phyloP scores from a whole-genome alignment of 2,329 filamentous ascomycete species.

The Colletotrichum sp. region DNA sequence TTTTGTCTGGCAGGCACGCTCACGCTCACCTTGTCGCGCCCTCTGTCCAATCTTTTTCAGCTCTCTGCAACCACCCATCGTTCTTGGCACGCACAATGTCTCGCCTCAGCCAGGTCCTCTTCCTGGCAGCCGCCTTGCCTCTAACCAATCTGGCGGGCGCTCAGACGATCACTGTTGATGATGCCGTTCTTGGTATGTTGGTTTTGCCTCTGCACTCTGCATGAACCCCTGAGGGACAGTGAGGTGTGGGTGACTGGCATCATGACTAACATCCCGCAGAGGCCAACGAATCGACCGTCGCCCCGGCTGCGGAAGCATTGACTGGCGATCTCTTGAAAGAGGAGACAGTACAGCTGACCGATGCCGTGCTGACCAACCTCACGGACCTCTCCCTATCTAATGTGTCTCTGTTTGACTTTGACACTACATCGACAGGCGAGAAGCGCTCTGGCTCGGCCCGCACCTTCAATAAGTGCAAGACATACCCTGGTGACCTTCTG shows the following conservation, averaged over 20 bases:
- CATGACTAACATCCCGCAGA: background rate
- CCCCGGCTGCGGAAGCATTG: background rate
- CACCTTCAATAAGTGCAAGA: slow-evolving; percentile 37
- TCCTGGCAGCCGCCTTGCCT: background rate
- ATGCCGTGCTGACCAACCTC: slow-evolving; percentile 34
- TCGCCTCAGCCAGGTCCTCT: background rate
- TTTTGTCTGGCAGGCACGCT: background rate
- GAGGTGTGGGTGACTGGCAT: background rate
- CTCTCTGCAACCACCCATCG: background rate
- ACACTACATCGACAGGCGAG: background rate
- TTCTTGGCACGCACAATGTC: background rate
- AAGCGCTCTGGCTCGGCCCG: background rate
- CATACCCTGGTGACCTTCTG: slow-evolving; percentile 30
- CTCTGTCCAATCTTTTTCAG: slow-evolving; percentile 3
- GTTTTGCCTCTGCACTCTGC: background rate
- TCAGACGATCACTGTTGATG: slow-evolving; percentile 7
- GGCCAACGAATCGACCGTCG: background rate
- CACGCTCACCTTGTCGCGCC: background rate
- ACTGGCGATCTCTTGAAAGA: background rate
- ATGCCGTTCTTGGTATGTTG: background rate
- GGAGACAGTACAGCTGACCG: slow-evolving; percentile 26
- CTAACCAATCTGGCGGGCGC: background rate
- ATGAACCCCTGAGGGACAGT: background rate
- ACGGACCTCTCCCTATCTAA: slow-evolving; percentile 31
- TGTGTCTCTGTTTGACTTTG: slow-evolving; percentile 32